These are phyloP conservation scores for Escallonia herrerae DNA, from an alignment of 129 eudicot genomes.

Conservation along the genomic window DNA sequence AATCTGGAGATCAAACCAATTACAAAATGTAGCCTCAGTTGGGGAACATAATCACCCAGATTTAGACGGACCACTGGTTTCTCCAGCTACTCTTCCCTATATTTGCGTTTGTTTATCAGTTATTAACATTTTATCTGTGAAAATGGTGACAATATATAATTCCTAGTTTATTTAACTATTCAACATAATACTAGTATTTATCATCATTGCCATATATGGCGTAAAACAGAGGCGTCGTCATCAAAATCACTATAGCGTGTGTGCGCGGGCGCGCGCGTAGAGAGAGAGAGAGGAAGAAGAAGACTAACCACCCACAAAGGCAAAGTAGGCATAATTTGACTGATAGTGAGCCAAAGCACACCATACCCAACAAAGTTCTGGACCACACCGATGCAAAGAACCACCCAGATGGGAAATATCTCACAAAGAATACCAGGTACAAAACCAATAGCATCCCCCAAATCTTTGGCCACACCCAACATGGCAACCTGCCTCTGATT, in stretches of 20 bases:
- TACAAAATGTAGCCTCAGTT: no score
- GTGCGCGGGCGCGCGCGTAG: not conserved
- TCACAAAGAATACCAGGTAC: constrained; percentile 53
- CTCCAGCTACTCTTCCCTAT: no score
- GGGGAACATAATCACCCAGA: not conserved
- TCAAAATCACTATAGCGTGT: not conserved
- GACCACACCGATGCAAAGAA: constrained; percentile 46
- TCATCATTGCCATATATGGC: no score
- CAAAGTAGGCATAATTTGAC: constrained; percentile 35
- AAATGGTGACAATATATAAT: not conserved
- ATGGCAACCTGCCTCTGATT: constrained; percentile 52
- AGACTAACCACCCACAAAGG: constrained; percentile 65
- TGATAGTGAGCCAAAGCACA: constrained; percentile 47
- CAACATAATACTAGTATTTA: no score
- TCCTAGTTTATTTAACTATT: no score
- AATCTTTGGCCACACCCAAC: constrained; percentile 58
- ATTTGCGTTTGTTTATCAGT: no score
- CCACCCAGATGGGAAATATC: constrained; percentile 49
- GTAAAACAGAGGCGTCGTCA: no score
- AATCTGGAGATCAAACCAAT: not conserved
- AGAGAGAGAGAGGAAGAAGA: constrained; percentile 1
- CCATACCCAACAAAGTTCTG: constrained; percentile 62
- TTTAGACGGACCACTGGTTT: not conserved
- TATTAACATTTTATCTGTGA: no score
- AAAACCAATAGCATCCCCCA: constrained; percentile 58